Percentiles rank a stretch among this genome's conserved stretches.
Evolutionary conservation across 805 yeast species (phyloP).

Genomic region (Geotrichum ghanense): DNA sequence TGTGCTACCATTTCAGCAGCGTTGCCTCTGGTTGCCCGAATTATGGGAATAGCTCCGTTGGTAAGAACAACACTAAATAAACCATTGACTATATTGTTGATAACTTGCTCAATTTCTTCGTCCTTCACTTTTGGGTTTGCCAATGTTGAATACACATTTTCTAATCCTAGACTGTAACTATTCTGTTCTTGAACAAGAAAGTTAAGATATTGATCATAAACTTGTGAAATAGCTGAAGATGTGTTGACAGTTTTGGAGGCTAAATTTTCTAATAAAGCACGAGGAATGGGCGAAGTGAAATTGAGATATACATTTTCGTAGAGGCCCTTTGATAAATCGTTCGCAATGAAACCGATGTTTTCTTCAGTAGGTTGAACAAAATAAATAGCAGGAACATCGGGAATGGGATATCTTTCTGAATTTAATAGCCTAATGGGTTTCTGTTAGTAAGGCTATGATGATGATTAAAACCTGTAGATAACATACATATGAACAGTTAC

Average conservation of each 20-base stretch:
- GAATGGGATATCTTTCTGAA: conserved; percentile 66
- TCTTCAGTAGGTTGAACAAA: conserved; percentile 80
- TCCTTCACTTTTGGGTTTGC: conserved; percentile 67
- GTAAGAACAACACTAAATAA: conserved; percentile 72
- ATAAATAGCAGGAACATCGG: conserved; percentile 91
- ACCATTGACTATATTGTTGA: conserved; percentile 67
- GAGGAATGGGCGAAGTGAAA: conserved; percentile 67
- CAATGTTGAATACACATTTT: conserved; percentile 53
- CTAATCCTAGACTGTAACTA: conserved; percentile 66
- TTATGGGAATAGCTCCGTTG: conserved; percentile 70
- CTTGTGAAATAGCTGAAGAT: conserved; percentile 67
- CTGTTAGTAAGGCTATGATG: neutral
- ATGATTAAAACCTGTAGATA: conserved; percentile 2
- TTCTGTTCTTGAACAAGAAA: conserved; percentile 90
- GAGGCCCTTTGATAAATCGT: conserved; percentile 62
- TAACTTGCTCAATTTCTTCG: conserved; percentile 54
- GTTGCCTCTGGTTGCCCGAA: conserved; percentile 84
- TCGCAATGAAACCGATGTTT: conserved; percentile 56
- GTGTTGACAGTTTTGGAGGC: conserved; percentile 69
- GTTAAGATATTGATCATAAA: conserved; percentile 87
- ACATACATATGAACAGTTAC: conserved; percentile 68
- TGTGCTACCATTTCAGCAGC: conserved; percentile 93
- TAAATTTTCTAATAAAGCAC: conserved; percentile 76
- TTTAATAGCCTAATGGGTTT: conserved; percentile 34
- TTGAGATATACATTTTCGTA: conserved; percentile 76